Base-by-base conservation (phyloP, 2,329 filamentous ascomycete species). In the Colletotrichum sojae region DNA sequence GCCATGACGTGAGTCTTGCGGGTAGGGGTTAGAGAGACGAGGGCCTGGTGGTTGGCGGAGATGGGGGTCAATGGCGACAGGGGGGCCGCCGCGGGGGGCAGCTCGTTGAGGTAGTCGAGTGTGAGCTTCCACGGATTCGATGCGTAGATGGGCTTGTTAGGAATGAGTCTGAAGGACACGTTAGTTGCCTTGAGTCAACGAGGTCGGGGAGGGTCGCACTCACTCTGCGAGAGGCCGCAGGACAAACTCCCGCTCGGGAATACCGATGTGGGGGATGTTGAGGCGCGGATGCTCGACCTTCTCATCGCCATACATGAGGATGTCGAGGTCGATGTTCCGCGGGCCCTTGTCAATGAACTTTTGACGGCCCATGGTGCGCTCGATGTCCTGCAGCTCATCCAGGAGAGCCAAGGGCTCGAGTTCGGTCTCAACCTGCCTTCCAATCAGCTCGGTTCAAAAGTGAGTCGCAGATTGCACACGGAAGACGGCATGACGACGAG, bases 291-390 rank as follows among this genome's bases (percentile, higher is more conserved):
- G 86, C 48, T 89, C 81, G 59, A 97, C 82, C 3, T 80, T 83
- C 69, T 91, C 82, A 63, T 92, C 82, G 58, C 90, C 91, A 76
- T 97, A 98, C 1, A 98, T 84, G 18, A 98, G 83, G 54, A 99
- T 94, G 76, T 99, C 96, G 15, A 99, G 85, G 76, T 99, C 96
- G 71, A 99, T 97, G 76, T 94, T 97, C 31, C 96, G 89, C 2
- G 96, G 96, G 0, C 96, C 96, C 78, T 99, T 99, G 75, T 98
- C 94, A 49, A 98, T 89, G 51, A 94, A 75, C 79, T 98, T 98
- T 71, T 90, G 88, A 64, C 96, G 88, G 0, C 95, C 95, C 76
- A 98, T 88, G 0, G 84, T 83, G 55, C 88, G 90, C 78, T 99
- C 96, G 73, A 99, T 95, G 39, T 87, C 86, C 77, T 99, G 95